A percentile compares a stretch with the other conserved stretches of the same genome.
phyloP scores from a whole-genome alignment of 495 filamentous ascomycete species.

The Talaromyces thailandensis region DNA sequence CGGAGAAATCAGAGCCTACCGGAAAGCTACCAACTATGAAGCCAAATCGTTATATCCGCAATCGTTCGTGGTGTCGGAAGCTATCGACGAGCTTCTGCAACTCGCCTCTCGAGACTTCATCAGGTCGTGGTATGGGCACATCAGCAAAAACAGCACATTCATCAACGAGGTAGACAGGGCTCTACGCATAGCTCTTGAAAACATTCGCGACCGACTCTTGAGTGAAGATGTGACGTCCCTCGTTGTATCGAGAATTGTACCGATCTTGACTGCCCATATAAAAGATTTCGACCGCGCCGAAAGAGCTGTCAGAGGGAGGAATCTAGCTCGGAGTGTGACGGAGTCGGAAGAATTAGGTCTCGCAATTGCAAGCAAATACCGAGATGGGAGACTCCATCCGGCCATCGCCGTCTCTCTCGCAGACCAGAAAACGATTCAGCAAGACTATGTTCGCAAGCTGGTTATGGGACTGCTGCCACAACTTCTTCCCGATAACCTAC shows the following conservation, averaged over 20 bases:
- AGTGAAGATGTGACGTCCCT: slow-evolving; percentile 72
- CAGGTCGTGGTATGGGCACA: slow-evolving; percentile 76
- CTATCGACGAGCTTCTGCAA: slow-evolving; percentile 70
- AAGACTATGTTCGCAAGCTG: slow-evolving; percentile 73
- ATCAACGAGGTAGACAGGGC: slow-evolving; percentile 74
- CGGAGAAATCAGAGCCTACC: slow-evolving; percentile 54
- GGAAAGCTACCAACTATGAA: slow-evolving; percentile 38
- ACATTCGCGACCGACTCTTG: slow-evolving; percentile 58
- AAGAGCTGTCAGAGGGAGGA: slow-evolving; percentile 71
- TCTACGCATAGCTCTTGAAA: slow-evolving; percentile 64
- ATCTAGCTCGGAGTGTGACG: slow-evolving; percentile 81
- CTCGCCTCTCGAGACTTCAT: slow-evolving; percentile 79
- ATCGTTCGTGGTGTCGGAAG: slow-evolving; percentile 70
- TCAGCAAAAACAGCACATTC: slow-evolving; percentile 74
- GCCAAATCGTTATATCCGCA: slow-evolving; percentile 61
- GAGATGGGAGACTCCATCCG: slow-evolving; percentile 79
- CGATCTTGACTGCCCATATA: slow-evolving; percentile 84
- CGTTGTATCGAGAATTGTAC: slow-evolving; percentile 70
- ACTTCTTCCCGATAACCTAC: slow-evolving; percentile 62
- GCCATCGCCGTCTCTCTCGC: slow-evolving; percentile 76
- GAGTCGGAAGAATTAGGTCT: slow-evolving; percentile 93
- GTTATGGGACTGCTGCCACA: slow-evolving; percentile 62
- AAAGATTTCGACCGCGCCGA: slow-evolving; percentile 89
- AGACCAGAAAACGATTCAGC: slow-evolving; percentile 73
- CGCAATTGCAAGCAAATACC: slow-evolving; percentile 88